Conservation (phyloP, 495 filamentous ascomycete species). For the Bryoglossum gracile region DNA sequence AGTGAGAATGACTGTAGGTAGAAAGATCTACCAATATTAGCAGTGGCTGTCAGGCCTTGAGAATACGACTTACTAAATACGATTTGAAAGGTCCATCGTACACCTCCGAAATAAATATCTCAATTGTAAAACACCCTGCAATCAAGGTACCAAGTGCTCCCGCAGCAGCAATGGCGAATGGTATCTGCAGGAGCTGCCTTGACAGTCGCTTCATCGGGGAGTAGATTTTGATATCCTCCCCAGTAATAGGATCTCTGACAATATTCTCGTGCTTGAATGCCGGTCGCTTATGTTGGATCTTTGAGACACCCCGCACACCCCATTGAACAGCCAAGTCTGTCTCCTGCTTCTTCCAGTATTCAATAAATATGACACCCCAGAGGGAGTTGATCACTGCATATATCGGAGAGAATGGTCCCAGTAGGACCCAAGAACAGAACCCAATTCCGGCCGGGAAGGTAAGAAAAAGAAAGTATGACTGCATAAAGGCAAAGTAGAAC, state of each 20-base stretch:
- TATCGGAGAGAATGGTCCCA: slow-evolving; percentile 76
- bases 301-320: slow-evolving; percentile 83
- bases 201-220: slow-evolving; percentile 68
- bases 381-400: slow-evolving; percentile 77
- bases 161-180: slow-evolving; percentile 72
- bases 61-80: slow-evolving; percentile 52
- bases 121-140: slow-evolving; percentile 82
- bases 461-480: slow-evolving; percentile 84
- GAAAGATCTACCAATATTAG: slow-evolving; percentile 60
- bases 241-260: slow-evolving; percentile 72
- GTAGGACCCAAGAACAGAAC: slow-evolving; percentile 68
- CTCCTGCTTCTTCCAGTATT: slow-evolving; percentile 96
- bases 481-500: slow-evolving; percentile 94
- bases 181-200: slow-evolving; percentile 77
- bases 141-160: slow-evolving; percentile 72
- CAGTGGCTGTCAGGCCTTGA: not conserved
- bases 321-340: slow-evolving; percentile 83
- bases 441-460: slow-evolving; percentile 81
- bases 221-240: slow-evolving; percentile 73
- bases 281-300: slow-evolving; percentile 66
- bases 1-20: slow-evolving; percentile 83
- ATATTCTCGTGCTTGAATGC: slow-evolving; percentile 75
- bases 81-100: slow-evolving; percentile 86
- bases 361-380: slow-evolving; percentile 87
- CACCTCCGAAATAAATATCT: slow-evolving; percentile 91